These are phyloP conservation scores for Plasmodium vinckei DNA, from an alignment of 169 alveolate species.

Conservation along the genomic window DNA sequence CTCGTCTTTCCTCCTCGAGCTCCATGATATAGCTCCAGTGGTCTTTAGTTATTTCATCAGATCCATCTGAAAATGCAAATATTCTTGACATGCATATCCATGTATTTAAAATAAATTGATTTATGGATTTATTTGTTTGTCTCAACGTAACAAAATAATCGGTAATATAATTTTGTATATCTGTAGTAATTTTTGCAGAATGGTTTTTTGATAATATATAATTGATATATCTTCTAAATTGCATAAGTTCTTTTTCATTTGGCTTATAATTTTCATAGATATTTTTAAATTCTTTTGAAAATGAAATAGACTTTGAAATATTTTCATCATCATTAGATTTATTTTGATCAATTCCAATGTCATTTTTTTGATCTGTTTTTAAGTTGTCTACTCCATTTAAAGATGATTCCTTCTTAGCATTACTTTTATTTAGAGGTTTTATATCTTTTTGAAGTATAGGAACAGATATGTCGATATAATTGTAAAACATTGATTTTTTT, in stretches of 20 bases:
- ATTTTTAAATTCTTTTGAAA: slow-evolving; percentile 53
- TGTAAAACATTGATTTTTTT: slow-evolving; percentile 63
- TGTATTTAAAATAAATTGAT: slow-evolving; percentile 67
- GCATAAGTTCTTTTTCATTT: slow-evolving; percentile 59
- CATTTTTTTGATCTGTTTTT: neutral
- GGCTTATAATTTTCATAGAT: slow-evolving; percentile 42
- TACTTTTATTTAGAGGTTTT: neutral
- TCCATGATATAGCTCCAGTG: slow-evolving; percentile 67
- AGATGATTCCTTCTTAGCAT: neutral
- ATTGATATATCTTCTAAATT: slow-evolving; percentile 75
- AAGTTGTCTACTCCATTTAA: neutral
- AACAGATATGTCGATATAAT: slow-evolving; percentile 53
- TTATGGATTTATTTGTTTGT: slow-evolving; percentile 56
- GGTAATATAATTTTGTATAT: slow-evolving; percentile 54
- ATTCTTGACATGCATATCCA: slow-evolving; percentile 75
- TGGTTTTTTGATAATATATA: slow-evolving; percentile 68
- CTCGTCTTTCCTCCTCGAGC: slow-evolving; percentile 44
- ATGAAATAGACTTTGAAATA: neutral
- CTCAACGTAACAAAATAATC: slow-evolving; percentile 57
- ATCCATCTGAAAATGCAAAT: slow-evolving; percentile 75
- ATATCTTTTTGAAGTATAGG: slow-evolving; percentile 34
- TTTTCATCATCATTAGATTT: slow-evolving; percentile 4
- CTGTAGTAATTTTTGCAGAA: slow-evolving; percentile 51
- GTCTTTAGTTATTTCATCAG: slow-evolving; percentile 33
- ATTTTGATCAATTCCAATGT: neutral